Conservation (phyloP, 768 basidiomycete species). For the Baorangia bicolor region DNA sequence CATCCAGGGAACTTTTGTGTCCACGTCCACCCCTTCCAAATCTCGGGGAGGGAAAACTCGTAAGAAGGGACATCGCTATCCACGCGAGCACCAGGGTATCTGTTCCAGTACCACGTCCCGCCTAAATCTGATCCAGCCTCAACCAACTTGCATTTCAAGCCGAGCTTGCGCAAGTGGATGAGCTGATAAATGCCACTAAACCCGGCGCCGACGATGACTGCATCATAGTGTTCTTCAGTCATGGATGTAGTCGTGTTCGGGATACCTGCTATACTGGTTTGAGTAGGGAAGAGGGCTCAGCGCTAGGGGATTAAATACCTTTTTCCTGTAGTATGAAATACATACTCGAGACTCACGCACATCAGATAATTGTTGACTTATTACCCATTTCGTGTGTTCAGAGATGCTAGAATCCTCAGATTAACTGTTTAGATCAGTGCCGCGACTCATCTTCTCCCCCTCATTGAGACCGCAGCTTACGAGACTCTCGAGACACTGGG, state of each 20-base stretch:
- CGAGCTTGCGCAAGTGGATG: constrained; percentile 9
- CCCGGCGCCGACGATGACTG: constrained; percentile 7
- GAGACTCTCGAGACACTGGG: not conserved
- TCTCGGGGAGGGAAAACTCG: constrained; percentile 8
- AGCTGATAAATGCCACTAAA: constrained; percentile 11
- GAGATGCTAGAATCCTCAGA: not conserved
- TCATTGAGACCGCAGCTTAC: not conserved
- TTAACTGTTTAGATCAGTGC: no score
- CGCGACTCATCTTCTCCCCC: not conserved
- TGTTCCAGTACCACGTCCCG: constrained; percentile 14
- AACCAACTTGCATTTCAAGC: constrained; percentile 4
- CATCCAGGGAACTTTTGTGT: constrained; percentile 8
- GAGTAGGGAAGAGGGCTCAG: no score
- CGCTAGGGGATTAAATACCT: not conserved
- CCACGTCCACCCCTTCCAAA: constrained; percentile 16
- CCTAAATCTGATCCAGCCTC: constrained; percentile 9
- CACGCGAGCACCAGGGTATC: constrained; percentile 12
- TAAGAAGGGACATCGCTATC: constrained; percentile 9
- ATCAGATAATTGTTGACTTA: not conserved
- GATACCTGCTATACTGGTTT: not conserved
- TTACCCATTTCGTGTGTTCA: not conserved
- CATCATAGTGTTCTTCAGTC: constrained; percentile 9
- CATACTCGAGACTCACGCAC: not conserved
- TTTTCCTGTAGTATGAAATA: not conserved
- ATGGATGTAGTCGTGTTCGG: not conserved